Conservation (phyloP, 495 filamentous ascomycete species). For the Hyaloscypha finlandica region DNA sequence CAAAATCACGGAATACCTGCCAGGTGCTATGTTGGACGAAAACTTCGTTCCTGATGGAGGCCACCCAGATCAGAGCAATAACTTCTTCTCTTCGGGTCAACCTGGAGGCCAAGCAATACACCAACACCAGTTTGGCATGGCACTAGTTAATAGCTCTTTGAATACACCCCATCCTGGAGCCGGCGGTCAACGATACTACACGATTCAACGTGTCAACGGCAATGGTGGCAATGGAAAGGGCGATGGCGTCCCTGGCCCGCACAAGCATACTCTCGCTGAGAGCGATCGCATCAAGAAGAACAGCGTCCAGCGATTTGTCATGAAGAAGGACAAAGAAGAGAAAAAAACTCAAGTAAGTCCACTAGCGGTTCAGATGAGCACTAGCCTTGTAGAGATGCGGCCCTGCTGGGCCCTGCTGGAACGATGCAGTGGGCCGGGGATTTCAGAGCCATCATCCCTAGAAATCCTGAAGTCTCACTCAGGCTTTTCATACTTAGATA, state of each 20-base stretch:
- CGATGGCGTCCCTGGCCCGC: conserved; percentile 63
- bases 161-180: conserved; percentile 42
- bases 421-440: too few species aligned
- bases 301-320: conserved; percentile 66
- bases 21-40: conserved; percentile 48
- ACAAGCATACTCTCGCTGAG: conserved; percentile 75
- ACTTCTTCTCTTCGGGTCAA: conserved; percentile 39
- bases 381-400: too few species aligned
- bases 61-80: conserved; percentile 33
- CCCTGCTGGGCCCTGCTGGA: not conserved
- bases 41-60: conserved; percentile 35
- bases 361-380: too few species aligned
- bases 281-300: conserved; percentile 88
- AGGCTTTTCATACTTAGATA: too few species aligned
- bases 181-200: conserved; percentile 62
- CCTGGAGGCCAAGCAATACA: conserved; percentile 26
- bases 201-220: conserved; percentile 76
- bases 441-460: too few species aligned
- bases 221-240: conserved; percentile 75
- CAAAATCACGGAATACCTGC: conserved; percentile 84
- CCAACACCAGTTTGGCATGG: conserved; percentile 44
- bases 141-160: conserved; percentile 35
- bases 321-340: conserved; percentile 68
- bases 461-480: too few species aligned
- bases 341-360: conserved; percentile 68